Percentiles rank a stretch among this genome's conserved stretches.
These are phyloP conservation scores for Trichophaea hybrida DNA, from an alignment of 2,329 filamentous ascomycete genomes.

Conservation along the genomic window DNA sequence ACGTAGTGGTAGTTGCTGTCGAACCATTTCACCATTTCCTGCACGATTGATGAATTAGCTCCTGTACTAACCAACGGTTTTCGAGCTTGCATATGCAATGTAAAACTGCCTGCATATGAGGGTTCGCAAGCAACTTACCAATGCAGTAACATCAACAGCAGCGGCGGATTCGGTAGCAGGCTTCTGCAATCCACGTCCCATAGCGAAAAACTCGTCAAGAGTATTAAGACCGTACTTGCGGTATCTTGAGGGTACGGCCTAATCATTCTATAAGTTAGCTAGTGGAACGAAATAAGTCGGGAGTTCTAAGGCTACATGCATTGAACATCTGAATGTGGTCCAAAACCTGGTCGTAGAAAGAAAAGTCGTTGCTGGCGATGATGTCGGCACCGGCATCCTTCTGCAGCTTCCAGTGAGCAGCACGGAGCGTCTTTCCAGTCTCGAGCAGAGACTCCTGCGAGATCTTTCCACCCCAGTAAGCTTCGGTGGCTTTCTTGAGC, in stretches of 20 bases:
- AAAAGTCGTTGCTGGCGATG: conserved; percentile 99
- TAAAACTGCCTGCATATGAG: not conserved
- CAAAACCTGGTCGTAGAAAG: conserved; percentile 94
- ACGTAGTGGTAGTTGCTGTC: conserved; percentile 99
- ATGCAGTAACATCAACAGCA: conserved; percentile 69
- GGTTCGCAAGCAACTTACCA: conserved; percentile 38
- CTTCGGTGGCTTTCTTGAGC: conserved; percentile 99
- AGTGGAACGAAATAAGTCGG: conserved; percentile 9
- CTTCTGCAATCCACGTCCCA: conserved; percentile 97
- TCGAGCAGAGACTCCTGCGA: conserved; percentile 77
- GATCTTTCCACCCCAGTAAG: conserved; percentile 92
- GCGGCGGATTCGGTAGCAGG: conserved; percentile 40
- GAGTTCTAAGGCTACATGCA: conserved; percentile 41
- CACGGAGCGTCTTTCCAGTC: conserved; percentile 92
- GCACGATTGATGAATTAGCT: conserved; percentile 26
- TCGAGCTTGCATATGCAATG: not conserved
- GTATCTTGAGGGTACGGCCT: conserved; percentile 89
- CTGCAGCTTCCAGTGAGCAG: conserved; percentile 98
- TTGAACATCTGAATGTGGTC: conserved; percentile 97
- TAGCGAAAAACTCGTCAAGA: conserved; percentile 97
- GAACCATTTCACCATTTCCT: conserved; percentile 99
- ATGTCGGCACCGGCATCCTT: conserved; percentile 94
- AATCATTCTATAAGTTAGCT: conserved; percentile 16
- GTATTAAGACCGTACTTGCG: conserved; percentile 72
- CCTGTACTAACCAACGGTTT: not conserved